A percentile compares a stretch with the other conserved stretches of the same genome.
Evolutionary conservation across 129 eudicot species (phyloP).

Genomic region (Sambucus nigra): DNA sequence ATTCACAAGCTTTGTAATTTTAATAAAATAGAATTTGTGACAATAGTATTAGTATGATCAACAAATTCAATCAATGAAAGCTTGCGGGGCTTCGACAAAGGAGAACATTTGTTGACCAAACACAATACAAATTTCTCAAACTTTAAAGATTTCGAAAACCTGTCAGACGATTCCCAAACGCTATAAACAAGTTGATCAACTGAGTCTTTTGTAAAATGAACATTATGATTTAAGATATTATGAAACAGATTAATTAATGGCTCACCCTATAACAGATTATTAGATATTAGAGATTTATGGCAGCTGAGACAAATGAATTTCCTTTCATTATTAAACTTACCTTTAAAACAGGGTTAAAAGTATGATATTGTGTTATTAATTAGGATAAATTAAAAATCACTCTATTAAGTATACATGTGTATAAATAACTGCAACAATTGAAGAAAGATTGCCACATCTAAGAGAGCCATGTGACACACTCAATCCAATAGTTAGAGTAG

Average conservation of each 20-base stretch:
- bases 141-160: conserved; percentile 49
- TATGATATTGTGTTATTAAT: too few relatives aligned
- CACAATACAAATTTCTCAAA: conserved; percentile 58
- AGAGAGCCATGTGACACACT: conserved; percentile 89
- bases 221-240: conserved; percentile 51
- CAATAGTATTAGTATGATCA: conserved; percentile 39
- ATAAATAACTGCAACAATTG: conserved; percentile 71
- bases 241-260: conserved; percentile 50
- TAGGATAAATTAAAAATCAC: neutral
- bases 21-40: conserved; percentile 52
- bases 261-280: conserved; percentile 57
- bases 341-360: too few relatives aligned
- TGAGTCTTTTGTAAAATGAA: conserved; percentile 56
- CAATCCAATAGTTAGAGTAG: conserved; percentile 82
- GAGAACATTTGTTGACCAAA: conserved; percentile 49
- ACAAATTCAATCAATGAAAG: conserved; percentile 29
- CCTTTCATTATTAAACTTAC: neutral
- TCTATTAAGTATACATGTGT: neutral
- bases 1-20: conserved; percentile 41
- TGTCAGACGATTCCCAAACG: conserved; percentile 22
- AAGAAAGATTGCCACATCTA: conserved; percentile 70
- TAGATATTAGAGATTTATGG: conserved; percentile 34
- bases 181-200: conserved; percentile 42
- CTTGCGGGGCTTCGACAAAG: conserved; percentile 42
- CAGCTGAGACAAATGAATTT: conserved; percentile 44